Evolutionary conservation across 306 rosid genomes (phyloP).

Genomic region (Cicer chorassanicum): DNA sequence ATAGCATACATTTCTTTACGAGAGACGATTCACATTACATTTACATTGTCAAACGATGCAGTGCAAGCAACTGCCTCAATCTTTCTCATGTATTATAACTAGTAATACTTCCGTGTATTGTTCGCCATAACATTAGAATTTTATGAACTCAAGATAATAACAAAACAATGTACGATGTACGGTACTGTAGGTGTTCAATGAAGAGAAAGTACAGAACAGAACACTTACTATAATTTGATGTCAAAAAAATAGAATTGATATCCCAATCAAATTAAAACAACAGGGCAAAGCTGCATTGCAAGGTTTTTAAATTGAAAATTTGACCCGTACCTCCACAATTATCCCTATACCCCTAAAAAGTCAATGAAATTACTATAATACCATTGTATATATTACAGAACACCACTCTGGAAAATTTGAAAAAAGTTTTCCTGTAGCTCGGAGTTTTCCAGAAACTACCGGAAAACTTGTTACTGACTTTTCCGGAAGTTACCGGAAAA

Average conservation of each 20-base stretch:
- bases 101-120: not conserved
- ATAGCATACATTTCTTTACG: conserved; percentile 5
- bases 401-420: too few species aligned
- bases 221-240: not conserved
- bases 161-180: not conserved
- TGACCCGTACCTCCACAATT: too few species aligned
- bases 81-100: not conserved
- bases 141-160: not conserved
- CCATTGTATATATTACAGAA: too few species aligned
- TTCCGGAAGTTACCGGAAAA: too few species aligned
- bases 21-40: conserved; percentile 46
- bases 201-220: not conserved
- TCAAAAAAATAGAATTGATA: not conserved
- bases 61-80: conserved; percentile 11
- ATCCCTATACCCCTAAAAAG: too few species aligned
- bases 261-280: not conserved
- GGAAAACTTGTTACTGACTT: too few species aligned
- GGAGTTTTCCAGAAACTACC: too few species aligned
- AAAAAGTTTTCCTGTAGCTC: too few species aligned
- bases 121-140: not conserved
- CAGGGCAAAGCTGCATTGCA: not conserved
- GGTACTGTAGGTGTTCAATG: not conserved
- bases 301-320: not conserved
- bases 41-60: conserved; percentile 14
- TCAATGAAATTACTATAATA: too few species aligned